Base-by-base conservation (phyloP, 768 basidiomycete species). In the Pleurotus citrinopileatus region DNA sequence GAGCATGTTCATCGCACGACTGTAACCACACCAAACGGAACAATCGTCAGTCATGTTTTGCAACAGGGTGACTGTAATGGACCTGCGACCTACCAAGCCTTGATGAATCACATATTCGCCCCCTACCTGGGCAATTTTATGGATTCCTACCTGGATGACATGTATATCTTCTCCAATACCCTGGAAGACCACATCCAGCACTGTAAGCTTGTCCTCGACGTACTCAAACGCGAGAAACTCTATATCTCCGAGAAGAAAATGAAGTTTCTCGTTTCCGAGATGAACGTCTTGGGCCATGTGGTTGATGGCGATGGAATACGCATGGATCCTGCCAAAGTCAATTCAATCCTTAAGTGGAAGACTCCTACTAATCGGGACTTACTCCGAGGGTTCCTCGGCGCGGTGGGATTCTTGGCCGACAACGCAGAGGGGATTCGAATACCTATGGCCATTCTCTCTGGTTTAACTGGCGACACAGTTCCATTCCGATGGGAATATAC, bases 301-400 rank as follows among this genome's bases (percentile, higher is more conserved):
- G 55, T 75, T 1, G 59, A 59, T 1, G 22, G 54, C 0, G 52
- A 57, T 1, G 58, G 63, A 0, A 55, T 73, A 12, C 5, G 32
- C 0, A 75, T 76, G 70, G 68, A 73, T 34, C 63, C 64, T 0
- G 23, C 46, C 0, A 77, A 76, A 54, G 59, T 75, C 0, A 65
- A 72, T 34, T 26, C 55, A 0, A 62, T 74, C 0, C 2, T 61
- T 1, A 63, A 63, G 25, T 66, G 64, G 65, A 63, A 63, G 27
- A 58, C 53, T 12, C 65, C 61, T 0, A 65, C 59, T 2, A 64
- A 57, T 36, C 60, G 61, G 13, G 66, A 67, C 34, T 47, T 65
- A 17, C 56, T 71, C 15, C 57, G 57, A 3, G 61, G 65, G 2
- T 71, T 73, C 52, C 54, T 71, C 0, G 70, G 72, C 19, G 57